Percentiles rank a stretch among this genome's conserved stretches.
These are phyloP conservation scores for Staphylotrichum tortipilum DNA, from an alignment of 495 filamentous ascomycete genomes.

Conservation along the genomic window DNA sequence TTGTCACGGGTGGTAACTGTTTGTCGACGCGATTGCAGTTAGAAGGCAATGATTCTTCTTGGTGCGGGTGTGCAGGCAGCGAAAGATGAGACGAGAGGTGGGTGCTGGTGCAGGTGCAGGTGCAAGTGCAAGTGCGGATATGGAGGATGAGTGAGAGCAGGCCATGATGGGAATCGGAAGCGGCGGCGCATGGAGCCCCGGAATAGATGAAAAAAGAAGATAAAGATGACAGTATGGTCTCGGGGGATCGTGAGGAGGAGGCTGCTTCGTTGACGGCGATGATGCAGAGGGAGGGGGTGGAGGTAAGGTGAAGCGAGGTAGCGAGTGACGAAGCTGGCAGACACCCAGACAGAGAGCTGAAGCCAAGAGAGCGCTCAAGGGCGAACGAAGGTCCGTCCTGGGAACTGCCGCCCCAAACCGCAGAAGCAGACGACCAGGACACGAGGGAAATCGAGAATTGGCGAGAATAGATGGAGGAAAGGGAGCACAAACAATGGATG, in stretches of 20 bases:
- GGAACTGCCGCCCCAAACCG: conserved; percentile 5
- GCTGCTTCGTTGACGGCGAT: conserved; percentile 18
- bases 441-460: conserved; percentile 9
- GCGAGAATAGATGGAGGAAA: conserved; percentile 23
- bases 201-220: conserved; percentile 21
- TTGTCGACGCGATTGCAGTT: conserved; percentile 45
- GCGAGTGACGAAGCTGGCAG: conserved; percentile 15
- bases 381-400: not conserved
- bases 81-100: conserved; percentile 23
- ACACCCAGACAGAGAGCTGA: too few species aligned
- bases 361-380: conserved; percentile 3
- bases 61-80: conserved; percentile 17
- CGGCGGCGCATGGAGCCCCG: conserved; percentile 21
- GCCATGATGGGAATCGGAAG: conserved; percentile 15
- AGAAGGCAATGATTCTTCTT: conserved; percentile 36
- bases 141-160: conserved; percentile 13
- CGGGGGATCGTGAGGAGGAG: not conserved
- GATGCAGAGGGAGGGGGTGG: conserved; percentile 10
- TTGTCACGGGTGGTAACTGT: conserved; percentile 30
- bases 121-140: too few species aligned
- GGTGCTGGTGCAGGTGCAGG: too few species aligned
- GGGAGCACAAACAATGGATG: conserved; percentile 33
- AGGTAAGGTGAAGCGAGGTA: conserved; percentile 16
- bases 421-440: conserved; percentile 4
- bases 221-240: conserved; percentile 14